Conservation (phyloP, 257 asterid genomes). For the Solanum chaucha region DNA sequence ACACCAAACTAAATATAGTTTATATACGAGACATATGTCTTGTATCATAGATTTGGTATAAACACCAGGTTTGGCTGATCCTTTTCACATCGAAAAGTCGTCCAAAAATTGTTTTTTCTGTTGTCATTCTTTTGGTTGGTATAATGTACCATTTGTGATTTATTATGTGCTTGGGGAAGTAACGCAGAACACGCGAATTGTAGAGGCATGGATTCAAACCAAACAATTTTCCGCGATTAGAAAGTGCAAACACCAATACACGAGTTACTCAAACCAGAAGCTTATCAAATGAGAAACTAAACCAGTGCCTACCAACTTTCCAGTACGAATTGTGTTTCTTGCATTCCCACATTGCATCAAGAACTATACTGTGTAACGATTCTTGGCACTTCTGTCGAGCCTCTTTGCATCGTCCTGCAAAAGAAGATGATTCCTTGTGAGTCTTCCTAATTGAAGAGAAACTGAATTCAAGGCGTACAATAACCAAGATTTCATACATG, state of each 20-base stretch:
- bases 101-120: background rate
- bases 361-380: constrained; percentile 37
- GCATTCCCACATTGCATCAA: background rate
- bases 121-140: background rate
- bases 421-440: background rate
- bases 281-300: background rate
- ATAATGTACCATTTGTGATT: background rate
- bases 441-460: background rate
- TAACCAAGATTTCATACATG: constrained; percentile 39
- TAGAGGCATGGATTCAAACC: background rate
- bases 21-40: background rate
- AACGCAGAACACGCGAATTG: background rate
- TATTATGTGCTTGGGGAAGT: background rate
- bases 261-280: background rate
- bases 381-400: constrained; percentile 51
- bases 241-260: background rate
- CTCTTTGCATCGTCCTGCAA: constrained; percentile 63
- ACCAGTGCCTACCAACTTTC: background rate
- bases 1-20: background rate
- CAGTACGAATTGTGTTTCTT: background rate
- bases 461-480: background rate
- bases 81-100: background rate
- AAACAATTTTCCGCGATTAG: background rate
- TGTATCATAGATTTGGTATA: background rate
- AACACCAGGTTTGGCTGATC: background rate